Conservation (phyloP, 176 grass and related monocot genomes). For the Rhynchospora tenuis region DNA sequence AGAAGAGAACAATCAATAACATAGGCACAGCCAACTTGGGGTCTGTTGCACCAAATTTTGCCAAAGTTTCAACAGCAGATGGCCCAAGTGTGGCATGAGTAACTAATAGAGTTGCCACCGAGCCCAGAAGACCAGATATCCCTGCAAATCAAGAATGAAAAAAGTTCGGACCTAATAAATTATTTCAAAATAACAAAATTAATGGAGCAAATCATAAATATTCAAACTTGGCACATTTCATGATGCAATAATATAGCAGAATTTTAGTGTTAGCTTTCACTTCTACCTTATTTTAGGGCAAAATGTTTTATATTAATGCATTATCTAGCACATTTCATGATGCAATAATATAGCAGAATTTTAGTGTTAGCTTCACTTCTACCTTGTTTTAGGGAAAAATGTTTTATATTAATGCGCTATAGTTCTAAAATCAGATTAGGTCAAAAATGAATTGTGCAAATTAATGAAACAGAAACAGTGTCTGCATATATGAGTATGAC, state of each 20-base stretch:
- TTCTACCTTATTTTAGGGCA: conserved; percentile 19
- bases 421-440: not conserved
- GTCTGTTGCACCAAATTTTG: conserved; percentile 52
- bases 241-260: not conserved
- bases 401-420: not conserved
- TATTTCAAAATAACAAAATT: not conserved
- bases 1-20: conserved; percentile 62
- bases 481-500: not conserved
- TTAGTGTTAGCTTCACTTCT: conserved; percentile 16
- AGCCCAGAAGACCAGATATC: conserved; percentile 58
- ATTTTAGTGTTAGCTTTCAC: conserved; percentile 3
- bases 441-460: conserved; percentile 12
- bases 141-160: conserved; percentile 48
- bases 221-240: not conserved
- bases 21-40: conserved; percentile 66
- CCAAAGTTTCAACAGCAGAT: conserved; percentile 75
- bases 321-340: not conserved
- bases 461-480: conserved; percentile 15
- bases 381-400: conserved; percentile 18
- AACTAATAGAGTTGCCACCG: conserved; percentile 53
- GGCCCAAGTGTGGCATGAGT: conserved; percentile 57
- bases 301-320: conserved; percentile 4
- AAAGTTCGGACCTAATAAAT: not conserved
- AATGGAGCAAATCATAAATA: not conserved
- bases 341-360: not conserved